Conservation (phyloP, 208 protist species). For the Trypanosoma melophagium region DNA sequence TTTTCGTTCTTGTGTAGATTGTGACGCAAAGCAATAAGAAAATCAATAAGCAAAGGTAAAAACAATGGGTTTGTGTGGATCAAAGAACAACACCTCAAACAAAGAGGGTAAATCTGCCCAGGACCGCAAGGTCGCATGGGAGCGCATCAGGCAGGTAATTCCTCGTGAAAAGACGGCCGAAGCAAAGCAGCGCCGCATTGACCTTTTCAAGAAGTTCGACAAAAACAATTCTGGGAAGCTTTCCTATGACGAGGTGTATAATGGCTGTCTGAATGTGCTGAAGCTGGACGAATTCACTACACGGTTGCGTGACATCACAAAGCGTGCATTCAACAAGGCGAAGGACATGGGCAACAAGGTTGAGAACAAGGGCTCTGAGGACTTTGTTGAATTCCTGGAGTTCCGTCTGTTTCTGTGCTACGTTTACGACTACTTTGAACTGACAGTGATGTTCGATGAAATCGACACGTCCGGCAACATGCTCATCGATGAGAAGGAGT, state of each 20-base stretch:
- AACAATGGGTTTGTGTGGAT: no score
- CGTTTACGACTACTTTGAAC: slow-evolving; percentile 52
- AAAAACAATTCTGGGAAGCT: slow-evolving; percentile 53
- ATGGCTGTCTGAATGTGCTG: slow-evolving; percentile 50
- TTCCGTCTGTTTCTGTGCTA: slow-evolving; percentile 80
- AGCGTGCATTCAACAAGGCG: slow-evolving; percentile 82
- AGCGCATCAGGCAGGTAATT: slow-evolving; percentile 34
- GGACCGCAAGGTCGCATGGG: slow-evolving; percentile 50
- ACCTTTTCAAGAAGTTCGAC: slow-evolving; percentile 78
- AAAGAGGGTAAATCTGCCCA: slow-evolving; percentile 21
- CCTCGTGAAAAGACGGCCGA: slow-evolving; percentile 29
- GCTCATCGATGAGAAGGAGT: slow-evolving; percentile 66
- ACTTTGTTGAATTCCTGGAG: slow-evolving; percentile 69
- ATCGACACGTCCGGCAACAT: slow-evolving; percentile 77
- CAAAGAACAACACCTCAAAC: no score
- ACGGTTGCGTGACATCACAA: slow-evolving; percentile 62
- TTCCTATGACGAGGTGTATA: slow-evolving; percentile 58
- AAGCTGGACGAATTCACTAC: slow-evolving; percentile 67
- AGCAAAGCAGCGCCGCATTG: slow-evolving; percentile 43
- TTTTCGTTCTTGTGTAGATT: no score
- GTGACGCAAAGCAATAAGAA: no score
- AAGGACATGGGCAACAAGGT: slow-evolving; percentile 49
- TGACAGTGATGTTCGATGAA: slow-evolving; percentile 83
- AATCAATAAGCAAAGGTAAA: no score
- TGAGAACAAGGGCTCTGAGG: slow-evolving; percentile 27